Base-by-base conservation (phyloP, 495 filamentous ascomycete genomes). In the Neurospora africana region DNA sequence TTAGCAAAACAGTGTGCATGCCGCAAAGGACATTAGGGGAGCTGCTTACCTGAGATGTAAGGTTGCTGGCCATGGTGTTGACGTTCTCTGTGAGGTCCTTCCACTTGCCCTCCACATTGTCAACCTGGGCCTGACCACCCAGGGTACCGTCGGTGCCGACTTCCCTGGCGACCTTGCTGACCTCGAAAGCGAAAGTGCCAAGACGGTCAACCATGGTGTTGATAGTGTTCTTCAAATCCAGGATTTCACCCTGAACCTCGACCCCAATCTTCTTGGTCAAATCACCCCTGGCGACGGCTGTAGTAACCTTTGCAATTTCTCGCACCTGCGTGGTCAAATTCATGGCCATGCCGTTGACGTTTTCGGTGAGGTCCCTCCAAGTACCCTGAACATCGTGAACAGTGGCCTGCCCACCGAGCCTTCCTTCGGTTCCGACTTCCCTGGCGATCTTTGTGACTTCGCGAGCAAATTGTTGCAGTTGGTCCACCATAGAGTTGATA, bases 401-500 rank as follows among this genome's bases (percentile, higher is more conserved):
- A 21, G 93, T 97, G 37, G 95, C 95, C 83, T 99, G 95, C 38
- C 95, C 95, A 78, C 95, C 95, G 5, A 99, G 88, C 67, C 94
- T 91, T 77, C 95, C 95, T 78, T 99, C 95, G 1, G 95, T 98
- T 74, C 95, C 95, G 84, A 99, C 95, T 78, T 98, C 95, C 77
- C 94, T 90, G 44, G 95, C 95, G 76, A 99, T 97, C 84, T 97
- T 97, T 21, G 95, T 98, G 68, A 99, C 95, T 85, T 99, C 94
- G 67, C 95, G 92, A 3, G 95, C 95, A 77, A 99, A 99, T 78
- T 97, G 94, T 74, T 94, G 92, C 23, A 99, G 86, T 80, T 97
- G 95, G 79, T 98, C 95, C 74, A 99, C 95, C 95, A 99, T 99
- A 81, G 92, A 93, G 81, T 99, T 99, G 83, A 99, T 98, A 53